These are phyloP conservation scores for Hygrophila difformis DNA, from an alignment of 257 asterid genomes.

Conservation along the genomic window DNA sequence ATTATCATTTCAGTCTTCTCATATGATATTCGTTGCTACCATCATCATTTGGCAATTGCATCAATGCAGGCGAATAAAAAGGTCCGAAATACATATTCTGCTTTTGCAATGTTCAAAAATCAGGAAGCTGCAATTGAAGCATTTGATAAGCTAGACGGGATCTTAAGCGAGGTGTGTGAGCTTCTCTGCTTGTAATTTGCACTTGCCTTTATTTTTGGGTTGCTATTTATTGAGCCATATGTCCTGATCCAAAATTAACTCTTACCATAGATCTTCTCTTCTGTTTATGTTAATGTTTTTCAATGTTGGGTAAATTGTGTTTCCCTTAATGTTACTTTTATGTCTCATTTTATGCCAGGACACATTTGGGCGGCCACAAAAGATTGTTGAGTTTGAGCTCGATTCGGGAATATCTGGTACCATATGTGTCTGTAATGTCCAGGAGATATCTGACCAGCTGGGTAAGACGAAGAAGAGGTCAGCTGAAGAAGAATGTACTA, in stretches of 20 bases:
- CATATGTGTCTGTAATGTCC: constrained; percentile 37
- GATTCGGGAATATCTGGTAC: constrained; percentile 33
- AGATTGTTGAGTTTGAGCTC: constrained; percentile 36
- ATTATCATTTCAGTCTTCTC: neutral
- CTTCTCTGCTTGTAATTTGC: neutral
- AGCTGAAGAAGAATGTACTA: constrained; percentile 22
- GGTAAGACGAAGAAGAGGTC: constrained; percentile 47
- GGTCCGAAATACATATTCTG: constrained; percentile 37
- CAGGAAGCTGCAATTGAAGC: constrained; percentile 59
- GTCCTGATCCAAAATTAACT: too few relatives aligned
- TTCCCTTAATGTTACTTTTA: neutral
- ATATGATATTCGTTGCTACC: too few relatives aligned
- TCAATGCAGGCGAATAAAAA: constrained; percentile 39
- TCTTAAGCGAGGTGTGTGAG: constrained; percentile 42
- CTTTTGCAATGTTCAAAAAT: constrained; percentile 48
- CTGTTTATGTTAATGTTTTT: too few relatives aligned
- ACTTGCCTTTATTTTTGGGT: neutral
- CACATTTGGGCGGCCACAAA: constrained; percentile 53
- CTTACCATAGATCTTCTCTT: too few relatives aligned
- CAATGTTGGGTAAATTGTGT: neutral
- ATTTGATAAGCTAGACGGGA: constrained; percentile 54
- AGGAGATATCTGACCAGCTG: constrained; percentile 9
- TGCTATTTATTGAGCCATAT: too few relatives aligned
- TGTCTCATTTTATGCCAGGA: constrained; percentile 36
- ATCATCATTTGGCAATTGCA: too few relatives aligned